phyloP scores from a whole-genome alignment of 2,329 filamentous ascomycete species.

The Microcyclospora pomicola region DNA sequence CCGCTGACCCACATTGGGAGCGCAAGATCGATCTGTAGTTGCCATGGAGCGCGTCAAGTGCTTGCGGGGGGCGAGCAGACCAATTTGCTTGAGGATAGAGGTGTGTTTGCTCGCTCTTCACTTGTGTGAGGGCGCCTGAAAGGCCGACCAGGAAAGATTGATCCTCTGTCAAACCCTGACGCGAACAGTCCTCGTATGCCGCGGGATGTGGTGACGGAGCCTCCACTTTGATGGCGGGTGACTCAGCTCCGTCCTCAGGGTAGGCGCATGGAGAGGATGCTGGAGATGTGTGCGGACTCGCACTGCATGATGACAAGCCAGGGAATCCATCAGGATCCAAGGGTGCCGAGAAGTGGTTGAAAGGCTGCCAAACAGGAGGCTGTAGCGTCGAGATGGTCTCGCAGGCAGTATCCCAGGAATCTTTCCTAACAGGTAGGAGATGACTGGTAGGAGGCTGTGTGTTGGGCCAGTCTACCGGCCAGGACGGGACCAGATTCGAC shows the following conservation, averaged over 20 bases:
- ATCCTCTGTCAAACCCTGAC: too few species aligned
- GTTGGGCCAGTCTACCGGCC: too few species aligned
- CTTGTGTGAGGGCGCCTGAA: too few species aligned
- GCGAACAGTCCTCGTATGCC: background rate
- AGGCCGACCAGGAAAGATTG: too few species aligned
- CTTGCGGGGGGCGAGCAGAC: too few species aligned
- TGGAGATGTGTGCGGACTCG: conserved; percentile 9
- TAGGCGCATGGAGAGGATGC: conserved; percentile 14
- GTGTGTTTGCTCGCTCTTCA: too few species aligned
- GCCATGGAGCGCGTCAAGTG: too few species aligned
- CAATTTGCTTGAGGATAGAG: too few species aligned
- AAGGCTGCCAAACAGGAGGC: conserved; percentile 6
- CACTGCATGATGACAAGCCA: conserved; percentile 12
- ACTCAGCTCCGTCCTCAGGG: conserved; percentile 5
- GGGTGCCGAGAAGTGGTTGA: background rate
- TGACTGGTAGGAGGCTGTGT: too few species aligned
- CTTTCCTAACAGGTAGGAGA: background rate
- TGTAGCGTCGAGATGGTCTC: conserved; percentile 7
- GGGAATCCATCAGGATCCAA: conserved; percentile 7
- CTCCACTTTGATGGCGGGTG: conserved; percentile 14
- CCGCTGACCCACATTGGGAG: background rate
- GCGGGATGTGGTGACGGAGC: conserved; percentile 1
- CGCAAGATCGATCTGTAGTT: too few species aligned
- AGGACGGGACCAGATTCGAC: too few species aligned
- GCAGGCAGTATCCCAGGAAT: conserved; percentile 3